A percentile compares a stretch with the other conserved stretches of the same genome.
Conservation (phyloP, 176 grass and related monocot genomes). For the Microstegium vimineum region DNA sequence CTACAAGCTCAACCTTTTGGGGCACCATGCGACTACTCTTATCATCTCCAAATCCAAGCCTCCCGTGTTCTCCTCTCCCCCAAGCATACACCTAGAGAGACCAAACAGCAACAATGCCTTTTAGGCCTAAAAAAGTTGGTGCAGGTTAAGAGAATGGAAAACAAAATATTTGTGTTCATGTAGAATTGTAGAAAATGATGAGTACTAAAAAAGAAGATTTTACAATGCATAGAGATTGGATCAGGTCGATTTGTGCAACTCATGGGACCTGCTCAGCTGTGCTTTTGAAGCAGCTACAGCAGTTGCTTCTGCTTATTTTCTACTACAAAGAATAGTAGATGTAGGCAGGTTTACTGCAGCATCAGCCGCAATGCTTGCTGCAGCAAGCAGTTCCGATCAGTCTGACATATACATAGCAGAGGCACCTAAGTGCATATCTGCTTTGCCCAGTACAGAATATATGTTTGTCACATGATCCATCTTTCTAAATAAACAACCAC, state of each 20-base stretch:
- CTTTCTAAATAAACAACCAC: not conserved
- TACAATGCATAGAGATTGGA: not conserved
- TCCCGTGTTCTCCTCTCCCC: conserved; percentile 98
- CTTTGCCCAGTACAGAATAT: not conserved
- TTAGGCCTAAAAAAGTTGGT: not conserved
- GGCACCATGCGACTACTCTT: conserved; percentile 99
- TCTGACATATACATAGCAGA: not conserved
- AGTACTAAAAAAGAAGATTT: not conserved
- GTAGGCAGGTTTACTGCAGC: not conserved
- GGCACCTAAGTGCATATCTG: not conserved
- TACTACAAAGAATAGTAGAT: not conserved
- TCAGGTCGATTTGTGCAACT: not conserved
- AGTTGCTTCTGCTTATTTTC: not conserved
- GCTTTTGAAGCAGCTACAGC: not conserved
- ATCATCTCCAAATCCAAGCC: conserved; percentile 98
- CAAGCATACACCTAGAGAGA: conserved; percentile 91
- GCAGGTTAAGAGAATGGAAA: not conserved
- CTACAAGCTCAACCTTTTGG: conserved; percentile 69
- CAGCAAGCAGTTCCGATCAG: not conserved
- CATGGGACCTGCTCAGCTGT: not conserved
- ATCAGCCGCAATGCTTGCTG: not conserved
- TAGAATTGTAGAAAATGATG: not conserved
- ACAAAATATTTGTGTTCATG: not conserved
- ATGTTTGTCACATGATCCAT: not conserved
- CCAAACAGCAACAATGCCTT: not conserved